Evolutionary conservation across 2,329 filamentous ascomycete genomes (phyloP).

Genomic region (Curvularia spicifera): DNA sequence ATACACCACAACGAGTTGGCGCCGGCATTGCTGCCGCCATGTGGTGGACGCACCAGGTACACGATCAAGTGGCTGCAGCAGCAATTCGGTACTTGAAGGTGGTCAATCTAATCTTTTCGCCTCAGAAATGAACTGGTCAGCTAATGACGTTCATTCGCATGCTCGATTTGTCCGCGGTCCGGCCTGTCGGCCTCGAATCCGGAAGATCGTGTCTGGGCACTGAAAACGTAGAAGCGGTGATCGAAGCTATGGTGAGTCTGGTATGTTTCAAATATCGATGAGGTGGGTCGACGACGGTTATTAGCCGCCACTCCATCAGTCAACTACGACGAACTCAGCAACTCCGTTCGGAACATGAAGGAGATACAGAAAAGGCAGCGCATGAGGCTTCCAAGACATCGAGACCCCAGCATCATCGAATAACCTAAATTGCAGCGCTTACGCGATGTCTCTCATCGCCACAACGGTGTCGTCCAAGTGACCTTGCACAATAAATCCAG

Average conservation of each 20-base stretch:
- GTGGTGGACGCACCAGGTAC: conserved; percentile 15
- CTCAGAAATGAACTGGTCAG: background rate
- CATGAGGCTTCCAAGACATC: background rate
- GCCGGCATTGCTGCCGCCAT: background rate
- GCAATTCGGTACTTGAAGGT: conserved; percentile 1
- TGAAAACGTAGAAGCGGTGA: background rate
- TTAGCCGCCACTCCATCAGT: background rate
- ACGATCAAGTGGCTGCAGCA: conserved; percentile 3
- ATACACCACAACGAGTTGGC: background rate
- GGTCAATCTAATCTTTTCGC: conserved; percentile 16
- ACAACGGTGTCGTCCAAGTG: background rate
- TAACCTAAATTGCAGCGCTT: conserved; percentile 1
- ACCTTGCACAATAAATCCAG: conserved; percentile 7
- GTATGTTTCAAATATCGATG: conserved; percentile 21
- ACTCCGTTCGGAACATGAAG: background rate
- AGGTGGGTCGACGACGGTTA: conserved; percentile 7
- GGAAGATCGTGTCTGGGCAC: conserved; percentile 3
- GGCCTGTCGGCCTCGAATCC: background rate
- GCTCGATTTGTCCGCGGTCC: background rate
- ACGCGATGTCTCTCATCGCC: background rate
- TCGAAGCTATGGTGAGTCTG: background rate
- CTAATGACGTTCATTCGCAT: conserved; percentile 19
- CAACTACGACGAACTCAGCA: background rate
- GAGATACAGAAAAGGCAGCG: background rate
- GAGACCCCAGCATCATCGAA: background rate